These are phyloP conservation scores for Fusarium anguioides DNA, from an alignment of 2,329 filamentous ascomycete genomes.

Conservation along the genomic window DNA sequence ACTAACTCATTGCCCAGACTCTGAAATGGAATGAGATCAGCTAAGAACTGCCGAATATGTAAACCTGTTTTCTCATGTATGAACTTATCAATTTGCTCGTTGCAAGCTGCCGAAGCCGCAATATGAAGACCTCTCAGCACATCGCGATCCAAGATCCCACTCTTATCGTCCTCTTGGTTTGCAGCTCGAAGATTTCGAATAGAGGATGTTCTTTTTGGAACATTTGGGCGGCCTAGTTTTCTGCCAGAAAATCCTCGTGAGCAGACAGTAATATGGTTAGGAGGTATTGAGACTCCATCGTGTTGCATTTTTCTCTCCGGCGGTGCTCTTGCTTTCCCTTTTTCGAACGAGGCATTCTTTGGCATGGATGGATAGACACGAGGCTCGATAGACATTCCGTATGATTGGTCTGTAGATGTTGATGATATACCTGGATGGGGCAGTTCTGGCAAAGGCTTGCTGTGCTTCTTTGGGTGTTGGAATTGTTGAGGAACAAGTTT, in stretches of 20 bases:
- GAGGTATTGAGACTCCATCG: conserved; percentile 5
- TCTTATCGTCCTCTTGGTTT: conserved; percentile 50
- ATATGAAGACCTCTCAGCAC: conserved; percentile 66
- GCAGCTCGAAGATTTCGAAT: conserved; percentile 42
- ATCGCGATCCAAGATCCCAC: conserved; percentile 59
- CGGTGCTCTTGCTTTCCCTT: background rate
- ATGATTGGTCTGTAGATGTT: conserved; percentile 8
- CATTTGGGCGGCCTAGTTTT: conserved; percentile 47
- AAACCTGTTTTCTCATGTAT: conserved; percentile 64
- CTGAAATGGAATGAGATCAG: conserved; percentile 64
- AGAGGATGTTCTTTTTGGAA: conserved; percentile 52
- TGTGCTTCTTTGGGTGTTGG: background rate
- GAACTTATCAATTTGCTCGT: conserved; percentile 64
- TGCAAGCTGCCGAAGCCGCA: conserved; percentile 66
- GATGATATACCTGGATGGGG: conserved; percentile 9
- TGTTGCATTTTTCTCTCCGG: background rate
- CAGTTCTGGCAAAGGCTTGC: conserved; percentile 20
- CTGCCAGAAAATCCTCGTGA: conserved; percentile 44
- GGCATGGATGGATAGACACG: background rate
- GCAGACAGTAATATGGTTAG: conserved; percentile 43
- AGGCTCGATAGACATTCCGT: conserved; percentile 2
- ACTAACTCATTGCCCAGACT: conserved; percentile 51
- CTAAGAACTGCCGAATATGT: conserved; percentile 64
- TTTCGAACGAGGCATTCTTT: background rate
- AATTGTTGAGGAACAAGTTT: conserved; percentile 9